phyloP scores from a whole-genome alignment of 2,329 filamentous ascomycete genomes.

The Aulographum hederae region DNA sequence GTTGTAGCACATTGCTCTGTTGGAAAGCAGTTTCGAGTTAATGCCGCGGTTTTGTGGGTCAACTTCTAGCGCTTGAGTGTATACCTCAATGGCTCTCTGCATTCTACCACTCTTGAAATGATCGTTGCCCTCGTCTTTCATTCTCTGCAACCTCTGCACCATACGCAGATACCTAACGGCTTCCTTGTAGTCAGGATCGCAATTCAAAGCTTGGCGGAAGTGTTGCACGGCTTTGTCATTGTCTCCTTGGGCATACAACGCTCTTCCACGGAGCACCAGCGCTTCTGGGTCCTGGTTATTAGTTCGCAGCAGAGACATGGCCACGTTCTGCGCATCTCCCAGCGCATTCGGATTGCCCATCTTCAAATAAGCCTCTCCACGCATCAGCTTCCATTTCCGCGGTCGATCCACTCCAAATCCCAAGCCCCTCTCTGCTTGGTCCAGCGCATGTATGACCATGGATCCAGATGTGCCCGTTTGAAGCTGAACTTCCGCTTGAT shows the following conservation, averaged over 20 bases:
- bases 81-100: slow-evolving; percentile 67
- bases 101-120: slow-evolving; percentile 77
- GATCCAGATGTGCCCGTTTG: slow-evolving; percentile 57
- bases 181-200: slow-evolving; percentile 80
- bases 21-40: slow-evolving; percentile 88
- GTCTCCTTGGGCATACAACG: slow-evolving; percentile 79
- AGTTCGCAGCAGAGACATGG: slow-evolving; percentile 66
- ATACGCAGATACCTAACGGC: slow-evolving; percentile 77
- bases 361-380: slow-evolving; percentile 78
- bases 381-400: slow-evolving; percentile 85
- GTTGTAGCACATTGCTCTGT: slow-evolving; percentile 70
- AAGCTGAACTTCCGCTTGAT: slow-evolving; percentile 61
- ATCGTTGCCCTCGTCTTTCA: slow-evolving; percentile 83
- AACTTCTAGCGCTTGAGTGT: slow-evolving; percentile 64
- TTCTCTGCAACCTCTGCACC: slow-evolving; percentile 79
- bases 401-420: slow-evolving; percentile 61
- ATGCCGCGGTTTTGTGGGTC: slow-evolving; percentile 80
- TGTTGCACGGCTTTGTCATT: slow-evolving; percentile 89
- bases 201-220: slow-evolving; percentile 73
- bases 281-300: slow-evolving; percentile 92
- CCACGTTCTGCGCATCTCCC: slow-evolving; percentile 82
- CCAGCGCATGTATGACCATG: slow-evolving; percentile 81
- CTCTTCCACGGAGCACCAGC: slow-evolving; percentile 70
- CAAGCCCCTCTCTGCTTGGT: slow-evolving; percentile 71
- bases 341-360: slow-evolving; percentile 71